These are phyloP conservation scores for Cryptosporidium meleagridis DNA, from an alignment of 169 alveolate species.

Conservation along the genomic window DNA sequence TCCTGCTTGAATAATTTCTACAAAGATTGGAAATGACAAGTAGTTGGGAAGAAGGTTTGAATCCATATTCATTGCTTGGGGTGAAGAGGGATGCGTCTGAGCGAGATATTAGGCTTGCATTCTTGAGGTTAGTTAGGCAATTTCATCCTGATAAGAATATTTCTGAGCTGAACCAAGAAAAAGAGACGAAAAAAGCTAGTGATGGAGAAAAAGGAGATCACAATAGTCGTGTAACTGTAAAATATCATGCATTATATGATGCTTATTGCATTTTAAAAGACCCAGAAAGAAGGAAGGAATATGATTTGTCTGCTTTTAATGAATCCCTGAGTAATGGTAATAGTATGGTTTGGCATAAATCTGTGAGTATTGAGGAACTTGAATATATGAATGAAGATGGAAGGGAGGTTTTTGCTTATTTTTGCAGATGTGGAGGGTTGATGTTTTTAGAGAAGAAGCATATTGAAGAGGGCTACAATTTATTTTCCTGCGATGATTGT, in stretches of 20 bases:
- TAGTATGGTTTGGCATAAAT: constrained; percentile 38
- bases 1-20: not conserved
- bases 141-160: constrained; percentile 62
- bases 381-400: constrained; percentile 19
- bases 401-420: not conserved
- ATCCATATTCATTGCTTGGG: constrained; percentile 49
- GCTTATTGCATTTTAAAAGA: constrained; percentile 56
- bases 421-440: constrained; percentile 51
- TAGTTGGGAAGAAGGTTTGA: not conserved
- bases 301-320: constrained; percentile 18
- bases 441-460: constrained; percentile 18
- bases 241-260: constrained; percentile 67
- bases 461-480: constrained; percentile 57
- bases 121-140: constrained; percentile 37
- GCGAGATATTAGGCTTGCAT: constrained; percentile 60
- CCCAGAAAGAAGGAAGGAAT: constrained; percentile 51
- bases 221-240: not conserved
- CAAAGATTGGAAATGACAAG: not conserved
- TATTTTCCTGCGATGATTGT: constrained; percentile 56
- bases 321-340: not conserved
- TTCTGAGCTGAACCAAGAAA: not conserved
- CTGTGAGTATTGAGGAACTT: constrained; percentile 20
- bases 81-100: constrained; percentile 54
- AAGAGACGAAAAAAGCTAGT: not conserved
- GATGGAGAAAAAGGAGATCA: not conserved